These are phyloP conservation scores for Neoascochyta sp. DNA, from an alignment of 2,329 filamentous ascomycete species.

Conservation along the genomic window DNA sequence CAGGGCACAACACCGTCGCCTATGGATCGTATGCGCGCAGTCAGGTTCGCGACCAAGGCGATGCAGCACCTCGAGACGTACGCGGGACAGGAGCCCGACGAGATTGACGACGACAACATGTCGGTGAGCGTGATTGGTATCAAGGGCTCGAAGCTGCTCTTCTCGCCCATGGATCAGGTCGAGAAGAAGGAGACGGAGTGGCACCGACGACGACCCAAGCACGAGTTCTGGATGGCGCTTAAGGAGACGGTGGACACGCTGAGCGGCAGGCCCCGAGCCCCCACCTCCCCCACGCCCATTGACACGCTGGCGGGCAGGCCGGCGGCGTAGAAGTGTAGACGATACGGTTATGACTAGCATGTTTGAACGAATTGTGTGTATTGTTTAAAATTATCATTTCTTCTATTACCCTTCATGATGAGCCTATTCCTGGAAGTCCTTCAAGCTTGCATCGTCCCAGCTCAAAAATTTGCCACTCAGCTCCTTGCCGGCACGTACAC, in stretches of 20 bases:
- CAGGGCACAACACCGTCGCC: constrained; percentile 61
- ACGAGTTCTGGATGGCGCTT: constrained; percentile 80
- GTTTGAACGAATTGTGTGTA: not conserved
- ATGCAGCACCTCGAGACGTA: constrained; percentile 85
- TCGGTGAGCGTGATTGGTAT: constrained; percentile 86
- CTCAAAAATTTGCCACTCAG: constrained; percentile 74
- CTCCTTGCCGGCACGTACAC: constrained; percentile 57
- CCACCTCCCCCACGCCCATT: constrained; percentile 12
- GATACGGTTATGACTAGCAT: not conserved
- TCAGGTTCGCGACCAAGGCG: constrained; percentile 88
- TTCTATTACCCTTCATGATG: constrained; percentile 1
- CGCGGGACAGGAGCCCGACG: constrained; percentile 59
- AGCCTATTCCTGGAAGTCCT: constrained; percentile 21
- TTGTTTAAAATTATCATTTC: not conserved
- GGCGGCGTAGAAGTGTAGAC: constrained; percentile 3
- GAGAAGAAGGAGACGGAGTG: constrained; percentile 87
- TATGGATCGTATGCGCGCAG: constrained; percentile 92
- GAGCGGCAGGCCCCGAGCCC: constrained; percentile 52
- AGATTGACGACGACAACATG: constrained; percentile 69
- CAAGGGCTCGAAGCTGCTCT: constrained; percentile 83
- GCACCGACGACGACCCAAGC: constrained; percentile 78
- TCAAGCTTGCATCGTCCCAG: constrained; percentile 33
- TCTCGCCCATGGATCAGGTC: constrained; percentile 73
- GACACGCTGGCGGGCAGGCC: constrained; percentile 23
- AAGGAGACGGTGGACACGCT: constrained; percentile 81